Base-by-base conservation (phyloP, 257 asterid genomes). In the Solanum bulbocastanum region DNA sequence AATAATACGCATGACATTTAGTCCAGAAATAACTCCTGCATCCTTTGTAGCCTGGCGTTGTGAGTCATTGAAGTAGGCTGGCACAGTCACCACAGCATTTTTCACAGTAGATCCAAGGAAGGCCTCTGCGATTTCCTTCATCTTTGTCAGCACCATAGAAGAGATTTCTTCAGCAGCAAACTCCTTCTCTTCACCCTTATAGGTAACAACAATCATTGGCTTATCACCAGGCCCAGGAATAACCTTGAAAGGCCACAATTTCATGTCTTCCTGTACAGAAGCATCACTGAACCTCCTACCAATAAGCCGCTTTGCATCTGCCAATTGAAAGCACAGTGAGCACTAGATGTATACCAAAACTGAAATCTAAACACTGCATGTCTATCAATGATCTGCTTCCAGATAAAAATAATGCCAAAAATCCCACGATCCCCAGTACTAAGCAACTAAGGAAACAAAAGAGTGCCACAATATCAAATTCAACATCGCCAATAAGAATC, bases 11-110 rank as follows among this genome's bases (percentile, higher is more conserved):
- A 89, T 83, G 62, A 91, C 93, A 76, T 91, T 89, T 14, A 91
- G 88, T 25, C 93, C 93, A 85, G 92, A 89, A 66, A 89, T 91
- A 22, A 90, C 91, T 22, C 93, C 93, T 3, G 93, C 93, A 84
- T 91, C 92, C 39, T 91, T 91, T n/a, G 93, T 91, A 12, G 93
- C 93, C 72, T 91, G 93, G 23, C 93, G 93, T 49, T 91, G 93
- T 1, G 93, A 91, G 87, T 91, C 93, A 68, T 91, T 91, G 78
- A 91, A 91, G 93, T 89, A 91, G 5, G 93, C 93, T 8, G 93
- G 93, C 36, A 89, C 93, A 12, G 93, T 91, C 35, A 91, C 91
- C 27, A 91, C 93, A 2, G 91, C 93, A 82, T 91, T 89, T 88
- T 91, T 91, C 49, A 91, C 62, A 5, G 93, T 89, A 23, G 90